These are phyloP conservation scores for Vaccinium myrtillus DNA, from an alignment of 148 eudicot species.

Conservation along the genomic window DNA sequence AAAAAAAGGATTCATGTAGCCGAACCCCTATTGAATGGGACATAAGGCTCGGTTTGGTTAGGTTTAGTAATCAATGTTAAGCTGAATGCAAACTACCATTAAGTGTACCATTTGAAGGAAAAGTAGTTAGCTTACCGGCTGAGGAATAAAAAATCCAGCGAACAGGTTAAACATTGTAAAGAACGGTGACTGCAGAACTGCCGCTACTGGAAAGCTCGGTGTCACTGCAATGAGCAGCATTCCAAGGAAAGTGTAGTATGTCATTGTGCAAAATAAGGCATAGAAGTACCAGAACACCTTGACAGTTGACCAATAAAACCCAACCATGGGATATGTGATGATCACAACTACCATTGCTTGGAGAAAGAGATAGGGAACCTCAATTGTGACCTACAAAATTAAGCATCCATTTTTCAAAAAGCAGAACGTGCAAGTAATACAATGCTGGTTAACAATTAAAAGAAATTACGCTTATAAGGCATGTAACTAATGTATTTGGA, in stretches of 20 bases:
- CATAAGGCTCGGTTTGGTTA: too few species aligned
- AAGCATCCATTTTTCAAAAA: background rate
- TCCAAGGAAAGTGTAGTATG: slow-evolving; percentile 62
- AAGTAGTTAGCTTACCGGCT: slow-evolving; percentile 49
- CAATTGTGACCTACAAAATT: slow-evolving; percentile 51
- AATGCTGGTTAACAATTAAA: background rate
- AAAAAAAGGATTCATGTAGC: background rate
- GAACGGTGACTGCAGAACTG: slow-evolving; percentile 41
- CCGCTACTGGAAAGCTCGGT: slow-evolving; percentile 55
- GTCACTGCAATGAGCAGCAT: slow-evolving; percentile 68
- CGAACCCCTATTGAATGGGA: too few species aligned
- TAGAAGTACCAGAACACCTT: slow-evolving; percentile 69
- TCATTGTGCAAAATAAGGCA: slow-evolving; percentile 52
- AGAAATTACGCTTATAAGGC: background rate
- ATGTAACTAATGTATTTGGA: background rate
- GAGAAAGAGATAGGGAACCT: slow-evolving; percentile 60
- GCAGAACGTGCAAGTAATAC: background rate
- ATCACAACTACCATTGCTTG: slow-evolving; percentile 46
- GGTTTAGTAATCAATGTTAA: background rate
- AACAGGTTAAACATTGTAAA: slow-evolving; percentile 54
- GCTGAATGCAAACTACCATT: background rate
- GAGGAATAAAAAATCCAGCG: slow-evolving; percentile 62
- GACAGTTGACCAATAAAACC: slow-evolving; percentile 50
- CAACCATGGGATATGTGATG: slow-evolving; percentile 81
- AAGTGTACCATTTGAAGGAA: background rate